Conservation (phyloP, 805 yeast species). For the Yamadazyma philogaea region DNA sequence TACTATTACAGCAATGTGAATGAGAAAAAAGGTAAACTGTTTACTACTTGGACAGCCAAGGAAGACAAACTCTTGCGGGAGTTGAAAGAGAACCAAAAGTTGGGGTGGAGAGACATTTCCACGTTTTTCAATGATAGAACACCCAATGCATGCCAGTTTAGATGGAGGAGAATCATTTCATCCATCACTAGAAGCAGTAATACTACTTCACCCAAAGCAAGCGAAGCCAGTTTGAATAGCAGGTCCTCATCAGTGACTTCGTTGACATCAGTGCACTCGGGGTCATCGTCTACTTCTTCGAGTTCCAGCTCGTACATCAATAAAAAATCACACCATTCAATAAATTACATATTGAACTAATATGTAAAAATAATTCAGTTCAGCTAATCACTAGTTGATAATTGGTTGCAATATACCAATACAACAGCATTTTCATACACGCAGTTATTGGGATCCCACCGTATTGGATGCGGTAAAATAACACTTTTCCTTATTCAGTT, state of each 20-base stretch:
- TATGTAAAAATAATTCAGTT: not conserved
- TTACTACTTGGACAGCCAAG: constrained; percentile 69
- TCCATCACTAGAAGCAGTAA: constrained; percentile 9
- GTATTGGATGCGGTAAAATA: not conserved
- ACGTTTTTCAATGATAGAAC: constrained; percentile 76
- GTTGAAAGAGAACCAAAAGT: constrained; percentile 74
- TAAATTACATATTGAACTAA: constrained; percentile 26
- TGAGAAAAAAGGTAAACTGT: constrained; percentile 28
- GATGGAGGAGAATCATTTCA: constrained; percentile 69
- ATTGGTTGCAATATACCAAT: not conserved
- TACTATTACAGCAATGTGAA: constrained; percentile 13
- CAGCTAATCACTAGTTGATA: not conserved
- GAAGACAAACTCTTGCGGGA: constrained; percentile 72
- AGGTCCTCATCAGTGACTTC: constrained; percentile 8
- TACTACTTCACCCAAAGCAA: not conserved
- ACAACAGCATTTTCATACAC: constrained; percentile 5
- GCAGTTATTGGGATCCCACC: not conserved
- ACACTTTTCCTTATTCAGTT: not conserved
- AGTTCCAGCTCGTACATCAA: constrained; percentile 6
- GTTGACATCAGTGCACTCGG: constrained; percentile 4
- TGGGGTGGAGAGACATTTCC: constrained; percentile 89
- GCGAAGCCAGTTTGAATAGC: not conserved
- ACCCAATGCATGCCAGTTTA: constrained; percentile 84
- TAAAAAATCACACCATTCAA: constrained; percentile 27
- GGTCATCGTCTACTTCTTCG: constrained; percentile 7